These are phyloP conservation scores for Rhazya stricta DNA, from an alignment of 257 asterid genomes.

Conservation along the genomic window DNA sequence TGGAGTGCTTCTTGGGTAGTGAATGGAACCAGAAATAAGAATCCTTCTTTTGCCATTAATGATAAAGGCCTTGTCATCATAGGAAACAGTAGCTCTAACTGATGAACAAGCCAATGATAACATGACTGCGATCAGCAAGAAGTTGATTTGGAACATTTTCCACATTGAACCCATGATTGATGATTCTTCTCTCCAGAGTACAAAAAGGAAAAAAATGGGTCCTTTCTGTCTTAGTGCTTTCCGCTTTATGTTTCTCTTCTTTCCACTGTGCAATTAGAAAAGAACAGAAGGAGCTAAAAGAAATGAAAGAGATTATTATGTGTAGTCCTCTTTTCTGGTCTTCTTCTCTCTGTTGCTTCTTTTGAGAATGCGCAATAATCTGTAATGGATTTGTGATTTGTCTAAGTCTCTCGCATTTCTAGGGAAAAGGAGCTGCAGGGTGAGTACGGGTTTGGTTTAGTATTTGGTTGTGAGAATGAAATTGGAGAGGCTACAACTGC, in stretches of 20 bases:
- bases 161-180: conserved; percentile 21
- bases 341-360: conserved; percentile 16
- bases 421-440: neutral
- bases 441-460: neutral
- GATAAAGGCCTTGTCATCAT: conserved; percentile 36
- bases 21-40: conserved; percentile 46
- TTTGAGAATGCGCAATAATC: conserved; percentile 6
- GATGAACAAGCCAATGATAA: conserved; percentile 18
- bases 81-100: conserved; percentile 33
- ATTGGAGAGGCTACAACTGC: neutral
- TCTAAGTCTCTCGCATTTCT: conserved; percentile 2
- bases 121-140: conserved; percentile 15
- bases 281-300: neutral
- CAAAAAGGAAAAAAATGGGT: conserved; percentile 2
- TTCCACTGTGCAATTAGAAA: neutral
- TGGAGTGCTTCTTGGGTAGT: conserved; percentile 48
- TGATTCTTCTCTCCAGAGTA: neutral
- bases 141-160: conserved; percentile 25
- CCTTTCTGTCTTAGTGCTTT: neutral
- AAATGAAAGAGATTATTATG: neutral
- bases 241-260: neutral
- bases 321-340: conserved; percentile 6
- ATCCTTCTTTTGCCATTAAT: conserved; percentile 37
- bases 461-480: conserved; percentile 11
- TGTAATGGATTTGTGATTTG: neutral